Percentiles rank a stretch among this genome's conserved stretches.
Conservation (phyloP, 2,329 filamentous ascomycete species). For the Sclerotinia trifoliorum region DNA sequence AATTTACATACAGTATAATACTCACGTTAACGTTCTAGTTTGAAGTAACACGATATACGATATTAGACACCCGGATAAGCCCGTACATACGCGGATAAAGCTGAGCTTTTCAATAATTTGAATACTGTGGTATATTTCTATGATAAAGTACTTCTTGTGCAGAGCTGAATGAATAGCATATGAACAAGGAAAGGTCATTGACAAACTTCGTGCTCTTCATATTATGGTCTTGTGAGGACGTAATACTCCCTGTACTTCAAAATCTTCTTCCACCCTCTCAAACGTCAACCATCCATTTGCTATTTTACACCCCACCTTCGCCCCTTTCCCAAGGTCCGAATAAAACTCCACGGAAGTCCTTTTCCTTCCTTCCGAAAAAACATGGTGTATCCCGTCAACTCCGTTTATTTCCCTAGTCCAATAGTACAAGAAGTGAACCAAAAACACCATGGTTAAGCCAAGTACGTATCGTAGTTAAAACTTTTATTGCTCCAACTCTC, state of each 20-base stretch:
- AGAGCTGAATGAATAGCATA: neutral
- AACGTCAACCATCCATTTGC: neutral
- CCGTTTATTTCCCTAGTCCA: slow-evolving; percentile 9
- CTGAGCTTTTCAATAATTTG: neutral
- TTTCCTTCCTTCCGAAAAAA: neutral
- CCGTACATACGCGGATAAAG: neutral
- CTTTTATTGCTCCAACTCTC: slow-evolving; percentile 11
- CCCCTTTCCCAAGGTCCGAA: neutral
- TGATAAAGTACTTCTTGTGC: neutral
- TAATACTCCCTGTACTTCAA: neutral
- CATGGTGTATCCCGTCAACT: slow-evolving; percentile 1
- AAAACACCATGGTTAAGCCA: slow-evolving; percentile 2
- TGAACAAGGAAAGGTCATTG: neutral
- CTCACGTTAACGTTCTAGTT: neutral
- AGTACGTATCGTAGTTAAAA: slow-evolving; percentile 1
- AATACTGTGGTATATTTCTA: neutral
- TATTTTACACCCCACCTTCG: slow-evolving; percentile 7
- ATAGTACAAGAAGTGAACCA: slow-evolving; percentile 8
- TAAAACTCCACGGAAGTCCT: slow-evolving; percentile 6
- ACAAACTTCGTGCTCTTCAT: neutral
- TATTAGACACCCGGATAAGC: neutral
- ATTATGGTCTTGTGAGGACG: neutral
- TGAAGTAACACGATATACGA: neutral
- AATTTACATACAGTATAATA: too few species aligned
- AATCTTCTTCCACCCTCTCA: neutral